phyloP scores from a whole-genome alignment of 2,329 filamentous ascomycete genomes.

The Aphanocladium album region DNA sequence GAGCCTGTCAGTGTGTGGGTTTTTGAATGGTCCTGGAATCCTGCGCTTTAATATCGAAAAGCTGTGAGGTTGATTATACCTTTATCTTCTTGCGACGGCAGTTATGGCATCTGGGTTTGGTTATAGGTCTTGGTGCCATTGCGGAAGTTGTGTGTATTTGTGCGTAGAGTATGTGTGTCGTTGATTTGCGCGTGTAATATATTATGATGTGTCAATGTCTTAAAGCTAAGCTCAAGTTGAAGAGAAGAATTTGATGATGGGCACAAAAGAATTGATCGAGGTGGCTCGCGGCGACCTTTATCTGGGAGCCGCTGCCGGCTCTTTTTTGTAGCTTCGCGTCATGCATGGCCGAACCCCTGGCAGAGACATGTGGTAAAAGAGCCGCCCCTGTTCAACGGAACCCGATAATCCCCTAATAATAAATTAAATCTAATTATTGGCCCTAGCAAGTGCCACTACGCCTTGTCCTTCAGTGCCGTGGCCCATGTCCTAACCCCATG shows the following conservation, averaged over 20 bases:
- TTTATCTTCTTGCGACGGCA: neutral
- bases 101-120: neutral
- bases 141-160: neutral
- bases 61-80: neutral
- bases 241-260: neutral
- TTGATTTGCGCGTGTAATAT: neutral
- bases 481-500: neutral
- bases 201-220: neutral
- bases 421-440: neutral
- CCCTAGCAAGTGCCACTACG: neutral
- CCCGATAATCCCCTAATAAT: neutral
- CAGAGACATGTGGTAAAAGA: no score
- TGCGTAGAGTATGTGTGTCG: neutral
- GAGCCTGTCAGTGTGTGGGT: neutral
- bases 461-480: neutral
- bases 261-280: neutral
- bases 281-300: neutral
- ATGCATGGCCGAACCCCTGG: neutral
- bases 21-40: neutral
- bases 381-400: neutral
- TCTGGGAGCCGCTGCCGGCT: neutral
- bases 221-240: neutral
- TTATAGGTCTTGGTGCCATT: neutral
- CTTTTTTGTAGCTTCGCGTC: neutral
- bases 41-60: neutral